phyloP scores from a whole-genome alignment of 1,139 yeast genomes.

The Scheffersomyces stambukii region DNA sequence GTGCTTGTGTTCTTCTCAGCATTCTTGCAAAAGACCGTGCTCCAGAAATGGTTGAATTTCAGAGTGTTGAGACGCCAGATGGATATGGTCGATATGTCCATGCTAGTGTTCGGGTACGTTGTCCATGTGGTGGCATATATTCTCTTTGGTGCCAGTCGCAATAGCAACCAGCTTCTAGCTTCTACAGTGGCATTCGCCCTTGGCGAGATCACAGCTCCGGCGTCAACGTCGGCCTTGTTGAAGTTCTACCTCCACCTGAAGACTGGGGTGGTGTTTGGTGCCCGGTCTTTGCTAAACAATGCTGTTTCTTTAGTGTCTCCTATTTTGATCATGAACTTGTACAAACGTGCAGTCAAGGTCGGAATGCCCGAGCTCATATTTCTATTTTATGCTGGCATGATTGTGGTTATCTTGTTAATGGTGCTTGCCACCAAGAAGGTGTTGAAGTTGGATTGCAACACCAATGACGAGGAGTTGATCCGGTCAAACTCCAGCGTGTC shows the following conservation, averaged over 20 bases:
- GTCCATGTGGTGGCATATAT: constrained; percentile 40
- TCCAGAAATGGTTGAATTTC: constrained; percentile 25
- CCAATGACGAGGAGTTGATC: constrained; percentile 4
- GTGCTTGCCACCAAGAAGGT: background rate
- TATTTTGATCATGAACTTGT: constrained; percentile 22
- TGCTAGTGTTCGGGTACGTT: constrained; percentile 20
- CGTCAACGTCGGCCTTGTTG: constrained; percentile 29
- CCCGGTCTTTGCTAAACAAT: constrained; percentile 30
- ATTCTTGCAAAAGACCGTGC: constrained; percentile 22
- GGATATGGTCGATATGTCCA: constrained; percentile 52
- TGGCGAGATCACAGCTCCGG: constrained; percentile 35
- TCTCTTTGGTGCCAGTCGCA: constrained; percentile 15
- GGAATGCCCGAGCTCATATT: constrained; percentile 9
- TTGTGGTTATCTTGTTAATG: constrained; percentile 1
- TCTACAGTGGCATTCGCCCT: constrained; percentile 34
- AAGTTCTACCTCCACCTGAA: constrained; percentile 38
- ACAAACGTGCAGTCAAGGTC: constrained; percentile 17
- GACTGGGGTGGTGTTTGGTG: constrained; percentile 39
- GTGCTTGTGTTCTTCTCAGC: constrained; percentile 31
- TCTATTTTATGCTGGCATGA: constrained; percentile 7
- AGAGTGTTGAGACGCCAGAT: constrained; percentile 36
- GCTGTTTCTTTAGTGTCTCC: constrained; percentile 23
- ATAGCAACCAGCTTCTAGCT: constrained; percentile 15
- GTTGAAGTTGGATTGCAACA: constrained; percentile 3
- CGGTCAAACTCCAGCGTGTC: constrained; percentile 7